Conservation (phyloP, 176 grass and related monocot species). For the Rhynchospora pubera region DNA sequence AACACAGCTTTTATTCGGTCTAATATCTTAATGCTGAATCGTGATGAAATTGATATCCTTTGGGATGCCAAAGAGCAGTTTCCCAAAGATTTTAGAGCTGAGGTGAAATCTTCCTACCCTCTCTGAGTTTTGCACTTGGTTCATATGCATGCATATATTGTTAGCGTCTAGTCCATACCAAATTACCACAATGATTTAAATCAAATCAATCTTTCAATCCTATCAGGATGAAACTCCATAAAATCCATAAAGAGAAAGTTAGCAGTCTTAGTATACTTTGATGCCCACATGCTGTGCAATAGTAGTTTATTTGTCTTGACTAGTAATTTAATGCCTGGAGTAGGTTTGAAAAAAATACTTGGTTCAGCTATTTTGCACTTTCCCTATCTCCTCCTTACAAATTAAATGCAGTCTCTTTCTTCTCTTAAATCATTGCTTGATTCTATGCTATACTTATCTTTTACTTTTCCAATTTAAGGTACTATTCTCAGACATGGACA, state of each 20-base stretch:
- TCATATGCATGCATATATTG: neutral
- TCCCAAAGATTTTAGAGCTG: slow-evolving; percentile 75
- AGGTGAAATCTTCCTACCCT: slow-evolving; percentile 36
- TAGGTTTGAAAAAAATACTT: neutral
- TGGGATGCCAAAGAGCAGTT: slow-evolving; percentile 97
- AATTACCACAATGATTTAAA: neutral
- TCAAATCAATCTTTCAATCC: neutral
- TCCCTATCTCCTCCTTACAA: neutral
- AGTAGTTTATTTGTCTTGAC: neutral
- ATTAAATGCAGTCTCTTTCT: slow-evolving; percentile 15
- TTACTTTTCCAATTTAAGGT: slow-evolving; percentile 38
- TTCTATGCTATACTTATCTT: slow-evolving; percentile 24
- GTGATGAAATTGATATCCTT: slow-evolving; percentile 81
- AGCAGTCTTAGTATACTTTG: neutral
- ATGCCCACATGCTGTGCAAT: neutral
- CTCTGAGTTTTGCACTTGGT: neutral
- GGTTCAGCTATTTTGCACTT: slow-evolving; percentile 1
- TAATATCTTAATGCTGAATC: slow-evolving; percentile 96
- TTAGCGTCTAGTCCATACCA: neutral
- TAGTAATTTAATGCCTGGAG: neutral
- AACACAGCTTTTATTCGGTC: slow-evolving; percentile 95
- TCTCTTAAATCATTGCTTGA: neutral
- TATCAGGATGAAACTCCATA: neutral
- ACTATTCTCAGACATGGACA: slow-evolving; percentile 90
- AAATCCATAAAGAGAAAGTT: neutral